Conservation (phyloP, 2,329 filamentous ascomycete genomes). For the Penicillium sp. region DNA sequence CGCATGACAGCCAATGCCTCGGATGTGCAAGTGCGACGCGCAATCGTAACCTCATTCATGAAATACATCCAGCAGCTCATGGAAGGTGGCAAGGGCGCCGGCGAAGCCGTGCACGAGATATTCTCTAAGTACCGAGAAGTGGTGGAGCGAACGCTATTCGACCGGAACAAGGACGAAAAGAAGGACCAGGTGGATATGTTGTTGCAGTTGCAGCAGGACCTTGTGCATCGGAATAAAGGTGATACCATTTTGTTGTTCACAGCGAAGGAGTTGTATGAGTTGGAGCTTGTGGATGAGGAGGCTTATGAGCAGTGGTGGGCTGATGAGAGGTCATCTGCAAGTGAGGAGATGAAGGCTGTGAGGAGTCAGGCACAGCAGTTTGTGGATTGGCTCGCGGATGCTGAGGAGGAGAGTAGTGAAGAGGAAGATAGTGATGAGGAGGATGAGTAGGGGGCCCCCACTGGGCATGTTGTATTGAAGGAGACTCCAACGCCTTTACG, state of each 20-base stretch:
- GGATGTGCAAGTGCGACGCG: constrained; percentile 80
- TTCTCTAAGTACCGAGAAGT: constrained; percentile 64
- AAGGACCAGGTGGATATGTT: constrained; percentile 82
- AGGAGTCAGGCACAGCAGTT: constrained; percentile 72
- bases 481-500: not conserved
- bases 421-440: constrained; percentile 55
- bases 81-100: constrained; percentile 55
- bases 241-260: constrained; percentile 70
- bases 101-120: constrained; percentile 63
- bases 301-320: constrained; percentile 87
- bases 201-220: constrained; percentile 75
- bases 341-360: constrained; percentile 67
- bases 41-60: constrained; percentile 81
- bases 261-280: constrained; percentile 78
- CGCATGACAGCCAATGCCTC: constrained; percentile 88
- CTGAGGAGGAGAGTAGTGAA: constrained; percentile 67
- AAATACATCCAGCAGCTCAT: constrained; percentile 73
- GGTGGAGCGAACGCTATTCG: constrained; percentile 59
- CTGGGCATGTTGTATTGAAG: not conserved
- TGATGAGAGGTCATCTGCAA: constrained; percentile 66
- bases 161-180: constrained; percentile 52
- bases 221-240: constrained; percentile 63
- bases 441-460: constrained; percentile 30
- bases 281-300: constrained; percentile 85
- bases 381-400: constrained; percentile 80